Evolutionary conservation across 2,329 filamentous ascomycete genomes (phyloP).

Genomic region (Claviceps lovelessii): DNA sequence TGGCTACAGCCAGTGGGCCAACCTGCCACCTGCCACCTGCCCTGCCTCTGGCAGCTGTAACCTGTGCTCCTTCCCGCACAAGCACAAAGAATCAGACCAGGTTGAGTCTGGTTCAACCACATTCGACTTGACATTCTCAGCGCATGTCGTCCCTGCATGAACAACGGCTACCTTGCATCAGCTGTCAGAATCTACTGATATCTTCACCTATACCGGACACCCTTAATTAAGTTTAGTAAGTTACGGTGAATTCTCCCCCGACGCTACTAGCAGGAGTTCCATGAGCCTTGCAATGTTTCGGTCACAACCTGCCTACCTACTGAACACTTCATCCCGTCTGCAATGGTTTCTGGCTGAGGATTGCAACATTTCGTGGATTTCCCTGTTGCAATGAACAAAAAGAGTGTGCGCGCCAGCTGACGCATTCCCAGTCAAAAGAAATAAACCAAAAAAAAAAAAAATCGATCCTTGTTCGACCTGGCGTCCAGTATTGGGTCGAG

Average conservation of each 20-base stretch:
- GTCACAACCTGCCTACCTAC: not conserved
- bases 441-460: too few species aligned
- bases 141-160: not conserved
- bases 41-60: not conserved
- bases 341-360: not conserved
- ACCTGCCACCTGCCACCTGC: not conserved
- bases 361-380: not conserved
- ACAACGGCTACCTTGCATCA: not conserved
- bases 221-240: not conserved
- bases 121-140: not conserved
- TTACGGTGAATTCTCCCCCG: not conserved
- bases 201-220: too few species aligned
- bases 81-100: not conserved
- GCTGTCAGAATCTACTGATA: not conserved
- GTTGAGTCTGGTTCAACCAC: not conserved
- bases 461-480: not conserved
- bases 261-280: not conserved
- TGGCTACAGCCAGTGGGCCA: too few species aligned
- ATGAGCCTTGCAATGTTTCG: not conserved
- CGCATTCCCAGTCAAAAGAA: not conserved
- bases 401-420: not conserved
- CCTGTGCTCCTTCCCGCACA: not conserved
- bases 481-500: not conserved
- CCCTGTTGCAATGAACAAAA: too few species aligned
- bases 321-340: not conserved